A percentile compares a stretch with the other conserved stretches of the same genome.
Evolutionary conservation across 768 basidiomycete genomes (phyloP).

Genomic region (Melanogaster broomeanus): DNA sequence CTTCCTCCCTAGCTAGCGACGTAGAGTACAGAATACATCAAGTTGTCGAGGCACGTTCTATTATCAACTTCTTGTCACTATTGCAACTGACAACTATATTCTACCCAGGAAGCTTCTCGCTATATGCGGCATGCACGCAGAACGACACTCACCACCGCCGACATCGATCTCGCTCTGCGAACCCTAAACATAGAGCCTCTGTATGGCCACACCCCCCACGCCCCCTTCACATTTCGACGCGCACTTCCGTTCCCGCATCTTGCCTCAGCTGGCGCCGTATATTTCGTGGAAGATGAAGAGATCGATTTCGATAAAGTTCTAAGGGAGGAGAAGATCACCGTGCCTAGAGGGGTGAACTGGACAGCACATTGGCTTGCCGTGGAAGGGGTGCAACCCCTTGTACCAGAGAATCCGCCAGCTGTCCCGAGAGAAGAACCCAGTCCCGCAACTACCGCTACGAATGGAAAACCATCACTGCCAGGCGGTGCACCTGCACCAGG

Average conservation of each 20-base stretch:
- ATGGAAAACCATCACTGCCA: constrained; percentile 27
- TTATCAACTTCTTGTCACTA: not conserved
- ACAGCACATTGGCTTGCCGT: constrained; percentile 98
- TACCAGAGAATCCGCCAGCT: constrained; percentile 93
- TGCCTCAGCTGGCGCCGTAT: constrained; percentile 67
- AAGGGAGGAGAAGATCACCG: constrained; percentile 78
- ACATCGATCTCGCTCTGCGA: constrained; percentile 92
- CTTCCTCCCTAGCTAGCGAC: constrained; percentile 87
- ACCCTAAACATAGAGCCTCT: constrained; percentile 96
- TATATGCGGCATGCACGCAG: constrained; percentile 95
- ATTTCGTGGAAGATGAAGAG: constrained; percentile 96
- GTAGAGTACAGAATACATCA: constrained; percentile 97
- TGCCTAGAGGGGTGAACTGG: constrained; percentile 84
- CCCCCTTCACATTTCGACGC: constrained; percentile 41
- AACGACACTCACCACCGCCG: constrained; percentile 85
- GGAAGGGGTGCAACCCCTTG: constrained; percentile 96
- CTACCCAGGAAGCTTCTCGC: constrained; percentile 77
- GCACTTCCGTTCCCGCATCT: constrained; percentile 47
- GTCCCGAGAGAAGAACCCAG: constrained; percentile 57
- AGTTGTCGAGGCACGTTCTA: constrained; percentile 74
- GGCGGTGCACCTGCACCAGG: constrained; percentile 22
- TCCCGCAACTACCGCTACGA: constrained; percentile 26
- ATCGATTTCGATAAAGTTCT: constrained; percentile 93
- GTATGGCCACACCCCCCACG: constrained; percentile 55
- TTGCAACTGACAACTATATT: not conserved